These are phyloP conservation scores for Amanita phalloides DNA, from an alignment of 768 basidiomycete species.

Conservation along the genomic window DNA sequence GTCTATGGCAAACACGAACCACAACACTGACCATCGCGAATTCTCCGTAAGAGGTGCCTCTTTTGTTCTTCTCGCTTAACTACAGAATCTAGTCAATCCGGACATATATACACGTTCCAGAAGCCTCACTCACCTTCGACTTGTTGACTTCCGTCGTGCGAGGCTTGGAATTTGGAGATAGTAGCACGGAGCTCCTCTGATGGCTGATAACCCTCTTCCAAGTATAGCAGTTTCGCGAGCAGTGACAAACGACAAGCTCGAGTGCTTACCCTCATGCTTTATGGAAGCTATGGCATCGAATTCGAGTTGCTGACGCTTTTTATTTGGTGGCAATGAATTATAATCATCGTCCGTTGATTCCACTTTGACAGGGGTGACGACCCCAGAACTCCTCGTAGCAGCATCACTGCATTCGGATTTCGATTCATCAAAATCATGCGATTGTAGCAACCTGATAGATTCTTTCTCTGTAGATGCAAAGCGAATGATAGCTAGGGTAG, in stretches of 20 bases:
- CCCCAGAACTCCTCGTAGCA: neutral
- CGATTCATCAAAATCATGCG: neutral
- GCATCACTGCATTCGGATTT: neutral
- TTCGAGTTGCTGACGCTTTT: neutral
- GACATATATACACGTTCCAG: neutral
- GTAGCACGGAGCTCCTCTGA: neutral
- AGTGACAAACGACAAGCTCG: neutral
- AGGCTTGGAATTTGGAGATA: neutral
- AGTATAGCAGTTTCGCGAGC: neutral
- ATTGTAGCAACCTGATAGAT: neutral
- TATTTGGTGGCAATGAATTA: neutral
- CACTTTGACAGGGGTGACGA: neutral
- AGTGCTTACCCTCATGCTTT: neutral
- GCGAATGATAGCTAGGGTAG: neutral
- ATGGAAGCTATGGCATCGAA: neutral
- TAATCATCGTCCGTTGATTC: neutral
- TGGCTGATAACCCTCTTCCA: constrained; percentile 1
- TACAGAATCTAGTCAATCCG: neutral
- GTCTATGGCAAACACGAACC: neutral
- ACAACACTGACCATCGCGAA: neutral
- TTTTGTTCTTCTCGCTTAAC: neutral
- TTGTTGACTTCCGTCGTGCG: neutral
- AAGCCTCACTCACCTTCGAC: neutral
- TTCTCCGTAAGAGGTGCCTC: neutral
- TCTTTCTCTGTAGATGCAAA: neutral